Base-by-base conservation (phyloP, 108 stramenopile species). In the Stephanodiscus minutulus region DNA sequence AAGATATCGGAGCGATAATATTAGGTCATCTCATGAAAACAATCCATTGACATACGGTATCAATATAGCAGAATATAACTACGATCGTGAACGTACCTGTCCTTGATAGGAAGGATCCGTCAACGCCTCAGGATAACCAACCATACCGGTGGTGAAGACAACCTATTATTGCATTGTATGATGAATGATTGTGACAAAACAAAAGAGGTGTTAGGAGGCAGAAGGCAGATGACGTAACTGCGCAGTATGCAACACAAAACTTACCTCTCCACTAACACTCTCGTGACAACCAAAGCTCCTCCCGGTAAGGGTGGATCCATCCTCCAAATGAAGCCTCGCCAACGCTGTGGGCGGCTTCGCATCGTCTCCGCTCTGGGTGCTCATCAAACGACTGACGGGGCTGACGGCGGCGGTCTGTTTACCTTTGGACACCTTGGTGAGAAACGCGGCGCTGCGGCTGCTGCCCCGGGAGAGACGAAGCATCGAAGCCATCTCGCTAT, bases 121-220 rank as follows among this genome's bases (percentile, higher is more conserved):
- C 79, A 99, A 88, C 48, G 90, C 86, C 74, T 99, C 98, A 25
- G 97, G 96, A 85, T 99, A 99, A 57, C 98, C 98, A 17, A 99
- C 98, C 98, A 99, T 99, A 63, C 97, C 97, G 1, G 98, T 99
- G 64, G 97, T 95, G 82, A 99, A 99, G 49, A 99, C 98, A 54
- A 99, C 97, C 93, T 99, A 83, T 13, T 3, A 15, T 41, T 61
- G n/a, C 31, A 36, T 21, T 49, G 28, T 22, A 28, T 39, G 20
- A 39, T 44, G 22, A 18, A 43, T 25, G 35, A 71, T 52, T 41
- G 43, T 53, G 29, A 37, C 20, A n/a, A 59, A 18, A 22, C 37
- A 61, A 39, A 28, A 68, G 21, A 62, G 46, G 0, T 39, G 25
- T 61, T 21, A 59, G 21, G 59, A 64, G 29, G 36, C 56, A 60